Conservation (phyloP, 2,329 filamentous ascomycete genomes). For the Trichoderma sp. region DNA sequence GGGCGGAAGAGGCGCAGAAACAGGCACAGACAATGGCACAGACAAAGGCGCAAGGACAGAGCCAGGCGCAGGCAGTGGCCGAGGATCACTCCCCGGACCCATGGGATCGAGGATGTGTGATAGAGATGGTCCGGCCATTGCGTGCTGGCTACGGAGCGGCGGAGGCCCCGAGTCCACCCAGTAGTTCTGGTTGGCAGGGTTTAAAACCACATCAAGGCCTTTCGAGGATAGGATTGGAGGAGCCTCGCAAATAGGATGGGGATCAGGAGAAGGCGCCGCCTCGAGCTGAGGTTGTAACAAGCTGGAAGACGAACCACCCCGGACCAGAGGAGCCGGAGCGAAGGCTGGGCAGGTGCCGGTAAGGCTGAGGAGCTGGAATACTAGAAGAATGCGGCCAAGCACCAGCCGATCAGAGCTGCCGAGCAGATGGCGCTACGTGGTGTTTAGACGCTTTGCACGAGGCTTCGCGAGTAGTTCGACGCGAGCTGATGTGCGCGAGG, state of each 20-base stretch:
- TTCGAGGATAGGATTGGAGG: neutral
- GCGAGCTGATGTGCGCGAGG: neutral
- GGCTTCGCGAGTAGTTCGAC: neutral
- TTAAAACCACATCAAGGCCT: conserved; percentile 6
- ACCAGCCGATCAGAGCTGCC: conserved; percentile 11
- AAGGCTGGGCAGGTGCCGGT: conserved; percentile 7
- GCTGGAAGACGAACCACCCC: neutral
- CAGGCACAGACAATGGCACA: neutral
- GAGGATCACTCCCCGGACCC: conserved; percentile 21
- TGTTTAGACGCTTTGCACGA: neutral
- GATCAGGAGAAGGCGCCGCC: neutral
- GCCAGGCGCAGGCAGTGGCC: neutral
- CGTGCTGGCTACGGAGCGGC: conserved; percentile 15
- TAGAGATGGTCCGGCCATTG: conserved; percentile 34
- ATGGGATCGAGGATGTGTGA: conserved; percentile 34
- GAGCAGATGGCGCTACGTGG: conserved; percentile 11
- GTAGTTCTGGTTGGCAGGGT: neutral
- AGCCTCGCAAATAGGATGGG: neutral
- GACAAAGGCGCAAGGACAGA: neutral
- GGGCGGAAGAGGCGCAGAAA: neutral
- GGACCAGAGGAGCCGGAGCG: neutral
- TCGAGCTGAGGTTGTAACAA: neutral
- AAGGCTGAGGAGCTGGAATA: conserved; percentile 11
- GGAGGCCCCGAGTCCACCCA: conserved; percentile 14
- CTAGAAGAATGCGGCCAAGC: neutral